Evolutionary conservation across 2,329 filamentous ascomycete species (phyloP), one percentile per base, ranked within the genome.

Genomic region (Paecilomyces fulvus): DNA sequence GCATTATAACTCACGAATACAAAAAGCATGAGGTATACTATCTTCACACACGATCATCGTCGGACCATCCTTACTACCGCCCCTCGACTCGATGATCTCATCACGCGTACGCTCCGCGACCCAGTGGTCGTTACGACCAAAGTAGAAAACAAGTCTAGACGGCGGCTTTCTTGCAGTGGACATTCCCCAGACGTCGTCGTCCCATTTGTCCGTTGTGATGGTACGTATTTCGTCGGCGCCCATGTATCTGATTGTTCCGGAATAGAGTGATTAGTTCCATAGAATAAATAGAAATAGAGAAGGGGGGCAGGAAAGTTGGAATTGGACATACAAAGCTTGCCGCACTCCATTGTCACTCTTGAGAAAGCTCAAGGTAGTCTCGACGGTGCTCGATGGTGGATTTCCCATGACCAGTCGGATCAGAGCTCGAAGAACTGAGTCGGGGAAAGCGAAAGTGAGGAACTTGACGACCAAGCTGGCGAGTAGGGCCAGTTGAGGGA

Each of bases 71-170:
- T n/a, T 8, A n/a, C 14, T 63, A 55, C 2, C 64, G 63, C 25
- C 64, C 61, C 56, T 66, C 55, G 59, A 52, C 56, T 54, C 33
- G 58, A 85, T 79, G 37, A 86, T 71, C 46, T 77, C 76, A 61
- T 85, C 79, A 33, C 82, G 72, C 30, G 82, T 84, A 62, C 74
- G 70, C 59, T 83, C 75, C 1, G 82, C 81, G 25, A 86, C 80
- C 83, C 83, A 86, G 63, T 84, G 81, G 64, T 86, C 83, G 51
- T 79, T 71, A 33, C 78, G 71, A 0, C 80, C 83, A 66, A 84
- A 86, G 61, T 83, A 79, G 63, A 86, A 83, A 53, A 78, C 77
- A 48, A 86, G 59, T 53, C 75, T 77, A 2, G 77, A 71, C 1
- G 75, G 67, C 7, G 73, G 65, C 50, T 73, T 65, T 1, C 60